These are phyloP conservation scores for Oehlia diaphana DNA, from an alignment of 192 early-diverging fungal genomes.

Conservation along the genomic window DNA sequence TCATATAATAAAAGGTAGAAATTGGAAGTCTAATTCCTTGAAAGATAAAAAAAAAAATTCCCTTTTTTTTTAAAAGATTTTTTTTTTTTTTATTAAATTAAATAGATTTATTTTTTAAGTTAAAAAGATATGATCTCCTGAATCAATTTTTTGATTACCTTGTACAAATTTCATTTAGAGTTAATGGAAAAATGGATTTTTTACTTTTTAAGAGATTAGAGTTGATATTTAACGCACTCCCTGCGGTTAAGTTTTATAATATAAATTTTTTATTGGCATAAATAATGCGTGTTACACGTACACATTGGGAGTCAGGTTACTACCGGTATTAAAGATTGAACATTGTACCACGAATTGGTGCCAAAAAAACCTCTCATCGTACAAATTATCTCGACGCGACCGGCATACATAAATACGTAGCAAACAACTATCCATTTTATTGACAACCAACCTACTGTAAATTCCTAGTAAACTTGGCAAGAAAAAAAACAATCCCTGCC, in stretches of 20 bases:
- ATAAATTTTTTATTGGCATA: neutral
- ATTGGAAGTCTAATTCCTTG: no score
- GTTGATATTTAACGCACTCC: neutral
- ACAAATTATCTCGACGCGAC: slow-evolving; percentile 21
- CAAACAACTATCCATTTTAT: neutral
- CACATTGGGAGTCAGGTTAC: neutral
- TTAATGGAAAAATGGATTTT: neutral
- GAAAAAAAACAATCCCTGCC: neutral
- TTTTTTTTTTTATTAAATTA: no score
- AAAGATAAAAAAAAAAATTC: no score
- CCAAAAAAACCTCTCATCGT: neutral
- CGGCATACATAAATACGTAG: slow-evolving; percentile 8
- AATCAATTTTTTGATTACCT: neutral
- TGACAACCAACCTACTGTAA: neutral
- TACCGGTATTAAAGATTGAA: neutral
- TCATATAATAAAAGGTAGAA: no score
- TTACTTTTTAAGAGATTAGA: neutral
- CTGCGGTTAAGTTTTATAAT: neutral
- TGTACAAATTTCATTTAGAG: neutral
- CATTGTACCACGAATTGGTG: neutral
- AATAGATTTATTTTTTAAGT: neutral
- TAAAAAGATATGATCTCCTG: neutral
- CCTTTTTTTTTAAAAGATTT: no score
- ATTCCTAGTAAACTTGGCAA: neutral
- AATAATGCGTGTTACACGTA: neutral